These are phyloP conservation scores for Pouteria glomerata DNA, from an alignment of 148 eudicot genomes.

Conservation along the genomic window DNA sequence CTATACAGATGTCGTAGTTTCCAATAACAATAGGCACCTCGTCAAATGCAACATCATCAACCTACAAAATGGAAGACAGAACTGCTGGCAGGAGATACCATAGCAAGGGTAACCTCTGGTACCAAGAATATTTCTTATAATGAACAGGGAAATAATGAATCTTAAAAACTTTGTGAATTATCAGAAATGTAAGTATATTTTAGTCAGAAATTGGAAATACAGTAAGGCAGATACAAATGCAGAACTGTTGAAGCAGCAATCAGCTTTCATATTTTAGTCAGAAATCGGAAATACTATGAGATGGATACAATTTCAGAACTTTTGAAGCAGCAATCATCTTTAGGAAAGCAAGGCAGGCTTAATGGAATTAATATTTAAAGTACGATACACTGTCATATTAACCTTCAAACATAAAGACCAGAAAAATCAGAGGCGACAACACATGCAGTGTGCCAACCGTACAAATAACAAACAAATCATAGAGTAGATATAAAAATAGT, in stretches of 20 bases:
- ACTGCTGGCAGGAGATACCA: not conserved
- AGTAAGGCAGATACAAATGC: not conserved
- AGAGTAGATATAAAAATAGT: not conserved
- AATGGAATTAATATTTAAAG: not conserved
- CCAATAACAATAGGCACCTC: conserved; percentile 62
- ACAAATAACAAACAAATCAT: not conserved
- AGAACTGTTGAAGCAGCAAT: too few species aligned
- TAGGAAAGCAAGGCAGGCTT: not conserved
- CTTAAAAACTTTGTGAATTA: too few species aligned
- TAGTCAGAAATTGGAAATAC: not conserved
- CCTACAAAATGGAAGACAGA: conserved; percentile 40
- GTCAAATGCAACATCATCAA: conserved; percentile 63
- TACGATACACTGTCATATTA: not conserved
- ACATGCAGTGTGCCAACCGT: not conserved
- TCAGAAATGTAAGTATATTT: too few species aligned
- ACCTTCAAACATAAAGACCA: not conserved
- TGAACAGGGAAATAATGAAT: too few species aligned
- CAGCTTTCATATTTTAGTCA: not conserved
- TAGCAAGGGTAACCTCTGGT: not conserved
- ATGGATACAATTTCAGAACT: not conserved
- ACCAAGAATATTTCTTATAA: not conserved
- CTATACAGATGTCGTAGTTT: conserved; percentile 72
- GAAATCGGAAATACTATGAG: not conserved
- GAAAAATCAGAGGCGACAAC: not conserved
- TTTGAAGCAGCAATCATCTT: not conserved